phyloP scores from a whole-genome alignment of 495 filamentous ascomycete genomes.

The Staphylotrichum tortipilum region DNA sequence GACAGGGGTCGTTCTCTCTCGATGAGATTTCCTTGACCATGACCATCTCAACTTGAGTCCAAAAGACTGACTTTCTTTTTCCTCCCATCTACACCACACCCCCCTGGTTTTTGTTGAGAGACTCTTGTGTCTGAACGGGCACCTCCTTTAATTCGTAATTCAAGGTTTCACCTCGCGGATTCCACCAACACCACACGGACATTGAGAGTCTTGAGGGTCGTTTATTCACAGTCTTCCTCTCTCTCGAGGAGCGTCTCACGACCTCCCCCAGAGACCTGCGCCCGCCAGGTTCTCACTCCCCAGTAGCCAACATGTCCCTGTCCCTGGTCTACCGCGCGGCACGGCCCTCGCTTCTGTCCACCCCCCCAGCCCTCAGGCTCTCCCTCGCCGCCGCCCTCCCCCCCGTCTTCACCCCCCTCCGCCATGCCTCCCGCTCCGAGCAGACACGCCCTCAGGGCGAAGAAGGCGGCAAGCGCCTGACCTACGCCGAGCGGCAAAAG shows the following conservation, averaged over 20 bases:
- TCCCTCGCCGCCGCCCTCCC: slow-evolving; percentile 2
- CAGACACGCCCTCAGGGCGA: slow-evolving; percentile 10
- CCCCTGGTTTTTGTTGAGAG: too few species aligned
- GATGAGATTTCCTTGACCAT: too few species aligned
- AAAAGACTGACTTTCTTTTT: too few species aligned
- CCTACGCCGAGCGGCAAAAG: slow-evolving; percentile 20
- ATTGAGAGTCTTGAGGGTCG: too few species aligned
- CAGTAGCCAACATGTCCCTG: slow-evolving; percentile 23
- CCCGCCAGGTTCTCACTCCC: background rate
- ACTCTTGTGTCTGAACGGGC: too few species aligned
- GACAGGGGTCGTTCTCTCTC: background rate
- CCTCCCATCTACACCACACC: too few species aligned
- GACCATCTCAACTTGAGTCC: too few species aligned
- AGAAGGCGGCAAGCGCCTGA: slow-evolving; percentile 11
- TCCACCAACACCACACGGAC: too few species aligned
- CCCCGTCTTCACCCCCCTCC: slow-evolving; percentile 1
- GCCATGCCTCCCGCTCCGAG: slow-evolving; percentile 20
- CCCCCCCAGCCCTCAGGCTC: background rate
- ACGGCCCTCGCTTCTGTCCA: slow-evolving; percentile 4
- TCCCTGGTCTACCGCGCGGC: slow-evolving; percentile 15
- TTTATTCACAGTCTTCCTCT: too few species aligned
- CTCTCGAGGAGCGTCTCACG: too few species aligned
- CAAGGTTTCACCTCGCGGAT: too few species aligned
- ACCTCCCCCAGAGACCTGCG: background rate
- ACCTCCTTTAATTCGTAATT: too few species aligned